Percentiles rank a stretch among this genome's conserved stretches.
phyloP scores from a whole-genome alignment of 306 rosid species.

The Corylus heterophylla region DNA sequence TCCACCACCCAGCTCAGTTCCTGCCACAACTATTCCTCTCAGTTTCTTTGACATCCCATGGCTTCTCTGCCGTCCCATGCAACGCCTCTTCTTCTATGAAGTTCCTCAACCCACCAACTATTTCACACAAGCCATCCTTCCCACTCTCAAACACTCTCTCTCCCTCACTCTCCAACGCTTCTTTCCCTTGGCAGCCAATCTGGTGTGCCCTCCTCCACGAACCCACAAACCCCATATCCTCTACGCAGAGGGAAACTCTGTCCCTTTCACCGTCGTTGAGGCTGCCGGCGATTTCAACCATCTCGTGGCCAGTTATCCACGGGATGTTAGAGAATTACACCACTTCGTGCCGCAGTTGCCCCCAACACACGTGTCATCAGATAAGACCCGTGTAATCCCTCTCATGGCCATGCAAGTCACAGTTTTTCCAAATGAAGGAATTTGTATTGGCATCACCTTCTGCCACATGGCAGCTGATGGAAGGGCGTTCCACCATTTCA shows the following conservation, averaged over 20 bases:
- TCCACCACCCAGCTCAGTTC: conserved; percentile 37
- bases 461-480: conserved; percentile 28
- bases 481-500: conserved; percentile 31
- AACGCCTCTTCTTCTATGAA: conserved; percentile 37
- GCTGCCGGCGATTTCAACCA: conserved; percentile 1
- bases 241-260: conserved; percentile 9
- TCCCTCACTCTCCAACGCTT: conserved; percentile 42
- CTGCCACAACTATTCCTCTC: conserved; percentile 34
- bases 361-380: neutral
- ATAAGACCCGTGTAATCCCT: conserved; percentile 13
- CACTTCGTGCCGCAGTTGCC: conserved; percentile 12
- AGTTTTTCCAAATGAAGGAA: conserved; percentile 19
- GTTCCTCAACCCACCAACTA: conserved; percentile 26
- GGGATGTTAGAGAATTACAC: conserved; percentile 24
- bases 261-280: conserved; percentile 24
- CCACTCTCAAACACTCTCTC: conserved; percentile 33
- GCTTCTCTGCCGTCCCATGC: conserved; percentile 13
- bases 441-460: conserved; percentile 15
- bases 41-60: conserved; percentile 34
- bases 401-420: conserved; percentile 37
- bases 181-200: conserved; percentile 34
- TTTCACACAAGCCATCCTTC: conserved; percentile 26
- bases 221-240: conserved; percentile 19
- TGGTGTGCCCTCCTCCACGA: conserved; percentile 27
- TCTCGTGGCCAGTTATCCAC: conserved; percentile 18